Evolutionary conservation across 164 flowering plant species (phyloP).

Genomic region (Umbilicus rupestris): DNA sequence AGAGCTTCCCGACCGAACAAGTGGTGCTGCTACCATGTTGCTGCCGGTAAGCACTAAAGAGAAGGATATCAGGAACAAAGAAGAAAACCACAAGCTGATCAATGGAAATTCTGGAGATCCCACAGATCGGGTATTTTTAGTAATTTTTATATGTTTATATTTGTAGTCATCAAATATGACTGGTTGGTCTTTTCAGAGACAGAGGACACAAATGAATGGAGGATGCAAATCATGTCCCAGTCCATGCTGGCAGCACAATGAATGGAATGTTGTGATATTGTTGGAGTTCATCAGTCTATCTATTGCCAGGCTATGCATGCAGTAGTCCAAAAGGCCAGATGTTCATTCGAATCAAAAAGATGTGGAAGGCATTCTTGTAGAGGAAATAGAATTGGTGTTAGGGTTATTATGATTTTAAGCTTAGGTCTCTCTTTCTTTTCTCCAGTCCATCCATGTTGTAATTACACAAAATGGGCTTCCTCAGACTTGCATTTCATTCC

Average conservation of each 20-base stretch:
- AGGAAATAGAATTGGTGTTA: not conserved
- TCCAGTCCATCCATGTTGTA: not conserved
- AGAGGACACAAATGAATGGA: slow-evolving; percentile 71
- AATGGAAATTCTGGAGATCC: slow-evolving; percentile 9
- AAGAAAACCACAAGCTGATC: slow-evolving; percentile 6
- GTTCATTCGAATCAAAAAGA: not conserved
- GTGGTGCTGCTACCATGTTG: not conserved
- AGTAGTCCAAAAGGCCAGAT: not conserved
- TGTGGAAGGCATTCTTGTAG: not conserved
- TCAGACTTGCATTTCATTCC: no score
- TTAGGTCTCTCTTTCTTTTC: not conserved
- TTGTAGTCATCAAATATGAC: not conserved
- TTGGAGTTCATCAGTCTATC: not conserved
- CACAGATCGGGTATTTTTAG: not conserved
- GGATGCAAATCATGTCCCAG: slow-evolving; percentile 30
- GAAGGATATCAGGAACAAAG: slow-evolving; percentile 2
- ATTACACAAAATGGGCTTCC: no score
- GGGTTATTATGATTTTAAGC: not conserved
- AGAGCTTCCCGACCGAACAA: slow-evolving; percentile 6
- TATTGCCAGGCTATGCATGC: not conserved
- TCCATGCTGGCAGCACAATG: slow-evolving; percentile 41
- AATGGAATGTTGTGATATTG: slow-evolving; percentile 39
- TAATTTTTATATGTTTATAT: not conserved
- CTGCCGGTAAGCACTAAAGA: slow-evolving; percentile 7
- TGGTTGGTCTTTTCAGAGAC: slow-evolving; percentile 40